Evolutionary conservation across 2,329 filamentous ascomycete species (phyloP), one percentile per base, ranked within the genome.

Genomic region (Chrysosporium keratinophilum): DNA sequence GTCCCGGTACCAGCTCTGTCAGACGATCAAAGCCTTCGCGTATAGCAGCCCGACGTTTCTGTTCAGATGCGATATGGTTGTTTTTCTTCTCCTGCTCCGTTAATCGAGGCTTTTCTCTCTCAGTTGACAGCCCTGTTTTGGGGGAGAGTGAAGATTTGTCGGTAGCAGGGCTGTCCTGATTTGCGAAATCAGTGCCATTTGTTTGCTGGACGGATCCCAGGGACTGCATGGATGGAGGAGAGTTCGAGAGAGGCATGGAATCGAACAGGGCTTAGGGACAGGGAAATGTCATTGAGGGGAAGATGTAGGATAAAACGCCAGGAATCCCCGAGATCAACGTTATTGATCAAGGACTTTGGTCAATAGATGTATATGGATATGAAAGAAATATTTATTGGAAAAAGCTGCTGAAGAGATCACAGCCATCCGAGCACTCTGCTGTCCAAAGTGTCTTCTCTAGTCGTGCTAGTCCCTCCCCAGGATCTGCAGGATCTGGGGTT

Each of bases 1-100:
- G 76, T 0, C 87, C 88, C 0, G 89, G 89, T 0, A 95, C 87
- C 33, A 94, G 77, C 51, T 83, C 80, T 14, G 87, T 87, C 23
- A 95, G 78, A 34, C 83, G 79, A 67, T 95, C 88, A 67, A 94
- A 95, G 54, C 86, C 87, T 55, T 87, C 82, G 45, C 89, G 79
- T 60, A 95, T 95, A 12, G 85, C 86, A 54, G 82, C 78, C 43
- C 83, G 80, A 35, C 83, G 80, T 69, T 85, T 78, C 60, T 78
- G 76, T 59, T 79, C 76, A 3, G 82, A 85, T 20, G 80, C 79
- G 61, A 86, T 86, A 69, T 87, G 84, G 64, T 87, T 87, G 63
- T 79, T 79, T 66, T 85, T 85, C 75, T 86, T 87, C 64, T 87
- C 81, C 57, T 80, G 75, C 60, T 85, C 82, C 45, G 81, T 82